These are phyloP conservation scores for Plasmodium knowlesi DNA, from an alignment of 169 alveolate genomes.

Conservation along the genomic window DNA sequence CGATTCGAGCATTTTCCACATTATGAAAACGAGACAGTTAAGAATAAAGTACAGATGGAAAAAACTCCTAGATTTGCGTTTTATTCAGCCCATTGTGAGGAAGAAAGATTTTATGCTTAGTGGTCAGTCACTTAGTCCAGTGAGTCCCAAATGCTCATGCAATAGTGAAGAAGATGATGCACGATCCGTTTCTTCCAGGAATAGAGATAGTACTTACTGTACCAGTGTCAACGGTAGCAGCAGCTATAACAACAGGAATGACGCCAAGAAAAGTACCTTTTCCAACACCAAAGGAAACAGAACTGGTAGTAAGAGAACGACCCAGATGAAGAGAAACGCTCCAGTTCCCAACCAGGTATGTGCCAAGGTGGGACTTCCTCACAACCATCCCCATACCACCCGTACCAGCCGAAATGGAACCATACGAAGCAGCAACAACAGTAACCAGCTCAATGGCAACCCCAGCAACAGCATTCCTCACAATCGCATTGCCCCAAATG, in stretches of 20 bases:
- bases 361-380: neutral
- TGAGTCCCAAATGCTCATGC: neutral
- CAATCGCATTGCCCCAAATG: neutral
- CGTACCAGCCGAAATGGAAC: neutral
- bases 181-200: neutral
- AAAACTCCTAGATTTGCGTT: conserved; percentile 66
- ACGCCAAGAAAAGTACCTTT: neutral
- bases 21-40: conserved; percentile 72
- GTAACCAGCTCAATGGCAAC: neutral
- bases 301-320: conserved; percentile 11
- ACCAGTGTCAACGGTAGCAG: neutral
- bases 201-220: neutral
- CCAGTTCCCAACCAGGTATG: neutral
- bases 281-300: neutral
- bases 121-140: neutral
- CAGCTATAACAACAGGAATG: neutral
- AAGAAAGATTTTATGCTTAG: conserved; percentile 8
- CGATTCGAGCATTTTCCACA: conserved; percentile 49
- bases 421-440: neutral
- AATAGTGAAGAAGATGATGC: neutral
- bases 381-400: neutral
- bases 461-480: neutral
- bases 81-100: conserved; percentile 53
- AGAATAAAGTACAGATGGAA: conserved; percentile 78
- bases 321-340: neutral